Evolutionary conservation across 208 protist species (phyloP), one percentile per base, ranked within the genome.

Genomic region (Crithidia sp.): DNA sequence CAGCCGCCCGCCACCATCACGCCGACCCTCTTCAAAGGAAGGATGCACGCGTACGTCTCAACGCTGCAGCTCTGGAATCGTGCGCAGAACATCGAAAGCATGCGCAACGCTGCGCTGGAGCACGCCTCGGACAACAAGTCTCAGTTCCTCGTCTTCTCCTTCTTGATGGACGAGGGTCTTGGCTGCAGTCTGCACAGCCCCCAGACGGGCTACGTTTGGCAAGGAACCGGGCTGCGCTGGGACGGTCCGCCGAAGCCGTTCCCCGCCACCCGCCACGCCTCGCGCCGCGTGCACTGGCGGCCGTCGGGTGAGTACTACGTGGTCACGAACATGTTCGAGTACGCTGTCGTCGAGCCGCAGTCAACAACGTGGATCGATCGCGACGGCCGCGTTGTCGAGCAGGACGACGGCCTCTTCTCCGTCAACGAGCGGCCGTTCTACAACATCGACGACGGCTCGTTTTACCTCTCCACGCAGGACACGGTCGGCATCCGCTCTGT

Each of bases 341-440:
- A 83, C 50, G 90, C 83, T 40, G 73, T 96, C 45, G 63, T 96
- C 14, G 90, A 95, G 71, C 71, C 81, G 37, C 79, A 81, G n/a
- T 71, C 83, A 41, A 87, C 84, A 4, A 96, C 92, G n/a, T 96
- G 92, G 90, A 80, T 95, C 16, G 71, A 81, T 59, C 61, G 49
- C 40, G 73, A 90, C 52, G 92, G 89, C 13, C 76, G 65, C 16
- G 77, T 96, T 53, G 77, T 94, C 41, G 92, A 94, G 72, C 89
- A 96, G 61, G 63, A 58, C n/a, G 77, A 79, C 44, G 67, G 81
- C 4, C 44, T 74, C 37, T 61, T 79, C 36, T 69, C 67, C 3
- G 74, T 79, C 28, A 79, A 54, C 47, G 74, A 79, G 55, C 61
- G 74, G 17, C 74, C 74, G 13, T 79, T 79, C 45, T 79, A 79